Conservation (phyloP, 78 protist genomes). For the Salpingoeca rosetta region DNA sequence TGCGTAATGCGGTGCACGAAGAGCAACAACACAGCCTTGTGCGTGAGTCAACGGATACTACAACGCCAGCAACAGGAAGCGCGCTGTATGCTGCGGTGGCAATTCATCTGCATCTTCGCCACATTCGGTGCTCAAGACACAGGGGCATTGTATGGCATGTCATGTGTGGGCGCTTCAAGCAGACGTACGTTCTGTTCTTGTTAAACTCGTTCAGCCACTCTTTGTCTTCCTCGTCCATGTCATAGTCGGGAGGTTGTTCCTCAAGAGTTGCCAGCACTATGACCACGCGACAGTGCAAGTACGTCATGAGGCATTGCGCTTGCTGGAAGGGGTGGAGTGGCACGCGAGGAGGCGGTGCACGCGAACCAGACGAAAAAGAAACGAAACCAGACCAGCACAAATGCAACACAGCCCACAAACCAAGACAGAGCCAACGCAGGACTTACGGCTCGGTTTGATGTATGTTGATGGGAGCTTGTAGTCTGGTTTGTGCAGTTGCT, state of each 20-base stretch:
- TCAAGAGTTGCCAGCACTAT: not conserved
- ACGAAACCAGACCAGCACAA: too few relatives aligned
- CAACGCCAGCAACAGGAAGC: not conserved
- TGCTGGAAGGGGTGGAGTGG: not conserved
- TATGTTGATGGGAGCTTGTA: not conserved
- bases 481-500: not conserved
- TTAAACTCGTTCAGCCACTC: not conserved
- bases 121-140: too few relatives aligned
- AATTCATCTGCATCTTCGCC: too few relatives aligned
- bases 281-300: not conserved
- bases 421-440: too few relatives aligned
- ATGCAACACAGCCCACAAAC: too few relatives aligned
- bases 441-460: not conserved
- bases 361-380: too few relatives aligned
- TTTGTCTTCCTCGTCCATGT: conserved; percentile 1
- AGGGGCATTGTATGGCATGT: not conserved
- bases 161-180: not conserved
- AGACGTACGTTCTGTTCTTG: not conserved
- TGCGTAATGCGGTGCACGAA: too few relatives aligned
- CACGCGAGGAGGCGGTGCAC: too few relatives aligned
- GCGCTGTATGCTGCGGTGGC: not conserved
- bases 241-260: not conserved
- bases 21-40: not conserved
- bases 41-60: not conserved
- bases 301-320: not conserved